Percentiles rank a stretch among this genome's conserved stretches.
phyloP scores from a whole-genome alignment of 1,284 basidiomycete genomes.

The Apiotrichum gamsii region DNA sequence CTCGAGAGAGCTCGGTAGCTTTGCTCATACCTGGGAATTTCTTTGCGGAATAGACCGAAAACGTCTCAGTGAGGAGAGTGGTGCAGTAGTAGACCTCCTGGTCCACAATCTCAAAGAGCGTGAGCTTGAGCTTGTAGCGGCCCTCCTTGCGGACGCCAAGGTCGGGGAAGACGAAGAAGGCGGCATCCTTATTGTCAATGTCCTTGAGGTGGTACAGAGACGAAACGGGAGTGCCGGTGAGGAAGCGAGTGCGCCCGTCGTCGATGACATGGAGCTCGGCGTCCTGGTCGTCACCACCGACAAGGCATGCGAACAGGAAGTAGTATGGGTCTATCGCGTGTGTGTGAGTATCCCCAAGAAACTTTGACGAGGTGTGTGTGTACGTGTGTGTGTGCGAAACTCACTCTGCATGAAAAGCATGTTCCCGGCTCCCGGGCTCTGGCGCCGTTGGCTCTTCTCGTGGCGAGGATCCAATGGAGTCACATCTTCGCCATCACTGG shows the following conservation, averaged over 20 bases:
- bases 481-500: conserved; percentile 53
- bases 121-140: conserved; percentile 75
- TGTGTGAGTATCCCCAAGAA: neutral
- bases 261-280: conserved; percentile 89
- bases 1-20: conserved; percentile 78
- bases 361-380: too few species aligned
- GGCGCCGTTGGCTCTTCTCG: conserved; percentile 2
- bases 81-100: conserved; percentile 80
- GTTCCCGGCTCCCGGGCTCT: conserved; percentile 17
- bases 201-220: conserved; percentile 94
- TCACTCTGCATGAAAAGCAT: conserved; percentile 46
- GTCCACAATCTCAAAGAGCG: conserved; percentile 85
- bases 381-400: conserved; percentile 1
- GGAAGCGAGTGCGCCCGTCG: conserved; percentile 60
- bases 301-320: conserved; percentile 86
- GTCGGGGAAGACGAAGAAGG: conserved; percentile 86
- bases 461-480: conserved; percentile 18
- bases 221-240: conserved; percentile 61
- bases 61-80: conserved; percentile 74
- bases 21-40: conserved; percentile 87
- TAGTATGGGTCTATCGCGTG: conserved; percentile 68
- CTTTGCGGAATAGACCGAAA: conserved; percentile 84
- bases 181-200: conserved; percentile 75
- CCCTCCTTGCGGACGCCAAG: conserved; percentile 85
- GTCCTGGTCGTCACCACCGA: conserved; percentile 67